Percentiles rank a stretch among this genome's conserved stretches.
phyloP scores from a whole-genome alignment of 1,139 yeast genomes.

The Suhomyces maxii region DNA sequence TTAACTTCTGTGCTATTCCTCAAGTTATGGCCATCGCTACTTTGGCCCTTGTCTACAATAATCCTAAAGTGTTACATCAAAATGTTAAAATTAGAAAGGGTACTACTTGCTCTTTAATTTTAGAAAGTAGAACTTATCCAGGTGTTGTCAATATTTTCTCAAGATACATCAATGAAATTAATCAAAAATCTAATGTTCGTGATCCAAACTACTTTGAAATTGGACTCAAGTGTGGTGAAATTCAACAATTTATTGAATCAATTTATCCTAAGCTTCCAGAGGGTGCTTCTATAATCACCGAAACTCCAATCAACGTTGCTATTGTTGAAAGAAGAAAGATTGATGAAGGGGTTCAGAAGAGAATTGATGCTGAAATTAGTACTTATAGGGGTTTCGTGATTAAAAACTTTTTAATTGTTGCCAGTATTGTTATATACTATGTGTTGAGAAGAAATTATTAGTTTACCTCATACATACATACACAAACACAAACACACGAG shows the following conservation, averaged over 20 bases:
- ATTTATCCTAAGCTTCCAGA: slow-evolving; percentile 57
- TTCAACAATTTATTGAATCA: slow-evolving; percentile 80
- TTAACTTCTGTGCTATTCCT: slow-evolving; percentile 94
- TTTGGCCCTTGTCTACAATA: slow-evolving; percentile 79
- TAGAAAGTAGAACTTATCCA: slow-evolving; percentile 69
- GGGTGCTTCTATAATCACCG: slow-evolving; percentile 23
- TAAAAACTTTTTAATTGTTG: background rate
- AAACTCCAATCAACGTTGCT: slow-evolving; percentile 23
- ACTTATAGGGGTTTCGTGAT: slow-evolving; percentile 13
- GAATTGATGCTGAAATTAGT: slow-evolving; percentile 28
- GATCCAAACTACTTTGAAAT: slow-evolving; percentile 88
- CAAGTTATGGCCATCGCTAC: slow-evolving; percentile 99
- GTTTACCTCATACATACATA: no score
- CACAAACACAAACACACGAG: no score
- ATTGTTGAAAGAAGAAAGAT: slow-evolving; percentile 31
- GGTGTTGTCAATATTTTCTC: slow-evolving; percentile 78
- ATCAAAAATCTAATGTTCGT: slow-evolving; percentile 70
- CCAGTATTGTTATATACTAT: slow-evolving; percentile 3
- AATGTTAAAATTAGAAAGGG: slow-evolving; percentile 92
- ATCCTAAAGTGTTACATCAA: slow-evolving; percentile 65
- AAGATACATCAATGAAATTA: slow-evolving; percentile 70
- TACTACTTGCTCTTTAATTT: slow-evolving; percentile 76
- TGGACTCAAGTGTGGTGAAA: slow-evolving; percentile 82
- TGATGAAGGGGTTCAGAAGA: slow-evolving; percentile 31
- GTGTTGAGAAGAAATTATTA: background rate